Conservation (phyloP, 1,284 basidiomycete species). For the Ceratobasidium sp. region DNA sequence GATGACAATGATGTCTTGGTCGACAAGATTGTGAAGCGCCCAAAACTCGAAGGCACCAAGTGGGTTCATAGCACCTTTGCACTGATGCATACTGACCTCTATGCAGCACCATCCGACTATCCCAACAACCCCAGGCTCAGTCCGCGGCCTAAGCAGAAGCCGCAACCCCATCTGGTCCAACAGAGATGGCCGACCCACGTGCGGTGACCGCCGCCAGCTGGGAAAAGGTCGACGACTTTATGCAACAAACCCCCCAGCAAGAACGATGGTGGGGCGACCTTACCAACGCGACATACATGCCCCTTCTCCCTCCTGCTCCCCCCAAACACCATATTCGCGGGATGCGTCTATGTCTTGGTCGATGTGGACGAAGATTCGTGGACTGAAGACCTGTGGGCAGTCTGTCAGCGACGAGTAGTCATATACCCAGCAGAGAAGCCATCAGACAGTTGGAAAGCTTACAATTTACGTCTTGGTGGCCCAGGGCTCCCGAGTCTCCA, state of each 20-base stretch:
- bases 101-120: conserved; percentile 54
- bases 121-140: conserved; percentile 51
- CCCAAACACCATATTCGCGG: conserved; percentile 55
- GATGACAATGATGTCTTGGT: conserved; percentile 82
- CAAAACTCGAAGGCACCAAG: conserved; percentile 58
- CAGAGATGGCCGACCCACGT: conserved; percentile 32
- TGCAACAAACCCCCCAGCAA: conserved; percentile 41
- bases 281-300: conserved; percentile 45
- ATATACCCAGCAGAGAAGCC: conserved; percentile 11
- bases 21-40: conserved; percentile 68
- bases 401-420: conserved; percentile 4
- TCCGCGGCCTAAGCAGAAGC: conserved; percentile 47
- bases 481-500: conserved; percentile 17
- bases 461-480: conserved; percentile 40
- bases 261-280: conserved; percentile 40
- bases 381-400: conserved; percentile 64
- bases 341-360: conserved; percentile 74
- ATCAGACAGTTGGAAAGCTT: conserved; percentile 22
- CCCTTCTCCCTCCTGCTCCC: conserved; percentile 43
- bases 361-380: conserved; percentile 78
- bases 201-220: conserved; percentile 42
- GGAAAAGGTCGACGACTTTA: conserved; percentile 48
- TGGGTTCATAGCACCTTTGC: conserved; percentile 48
- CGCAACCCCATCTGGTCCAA: conserved; percentile 33
- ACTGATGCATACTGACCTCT: conserved; percentile 67